Conservation (phyloP, 73 alveolate genomes). For the Effrenium voratum region DNA sequence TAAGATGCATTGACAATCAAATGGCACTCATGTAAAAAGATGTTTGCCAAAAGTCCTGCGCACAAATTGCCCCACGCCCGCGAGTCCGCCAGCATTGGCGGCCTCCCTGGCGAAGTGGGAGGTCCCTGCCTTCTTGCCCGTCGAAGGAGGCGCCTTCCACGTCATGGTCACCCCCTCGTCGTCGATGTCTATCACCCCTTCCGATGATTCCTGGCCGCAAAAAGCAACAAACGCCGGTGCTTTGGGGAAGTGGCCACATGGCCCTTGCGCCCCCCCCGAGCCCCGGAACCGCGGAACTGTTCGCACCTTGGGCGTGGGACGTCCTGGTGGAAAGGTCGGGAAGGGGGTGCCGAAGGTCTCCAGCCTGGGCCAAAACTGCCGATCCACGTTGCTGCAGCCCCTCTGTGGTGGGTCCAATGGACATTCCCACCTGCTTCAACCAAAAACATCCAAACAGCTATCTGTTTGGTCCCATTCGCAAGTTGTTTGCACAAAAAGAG, state of each 20-base stretch:
- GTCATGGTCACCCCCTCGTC: slow-evolving; percentile 83
- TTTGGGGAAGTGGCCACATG: neutral
- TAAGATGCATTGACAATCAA: too few species aligned
- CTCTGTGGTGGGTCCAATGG: too few species aligned
- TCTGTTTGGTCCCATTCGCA: neutral
- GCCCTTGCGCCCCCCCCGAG: neutral
- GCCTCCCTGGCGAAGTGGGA: neutral
- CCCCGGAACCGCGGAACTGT: neutral
- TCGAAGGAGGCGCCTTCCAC: slow-evolving; percentile 86
- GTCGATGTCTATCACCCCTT: slow-evolving; percentile 71
- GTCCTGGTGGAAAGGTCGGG: slow-evolving; percentile 89
- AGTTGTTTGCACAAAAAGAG: too few species aligned
- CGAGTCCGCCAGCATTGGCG: too few species aligned
- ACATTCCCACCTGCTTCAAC: neutral
- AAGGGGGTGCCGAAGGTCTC: slow-evolving; percentile 49
- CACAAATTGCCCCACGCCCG: too few species aligned
- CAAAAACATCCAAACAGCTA: neutral
- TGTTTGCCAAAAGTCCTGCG: too few species aligned
- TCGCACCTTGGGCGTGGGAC: slow-evolving; percentile 79
- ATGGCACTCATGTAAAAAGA: too few species aligned
- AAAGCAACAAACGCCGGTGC: neutral
- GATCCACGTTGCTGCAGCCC: too few species aligned
- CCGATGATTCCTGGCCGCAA: slow-evolving; percentile 36
- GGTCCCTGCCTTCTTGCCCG: slow-evolving; percentile 56
- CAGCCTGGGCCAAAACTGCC: slow-evolving; percentile 86